These are phyloP conservation scores for Phytophthora macrochlamydospora DNA, from an alignment of 352 stramenopile genomes.

Conservation along the genomic window DNA sequence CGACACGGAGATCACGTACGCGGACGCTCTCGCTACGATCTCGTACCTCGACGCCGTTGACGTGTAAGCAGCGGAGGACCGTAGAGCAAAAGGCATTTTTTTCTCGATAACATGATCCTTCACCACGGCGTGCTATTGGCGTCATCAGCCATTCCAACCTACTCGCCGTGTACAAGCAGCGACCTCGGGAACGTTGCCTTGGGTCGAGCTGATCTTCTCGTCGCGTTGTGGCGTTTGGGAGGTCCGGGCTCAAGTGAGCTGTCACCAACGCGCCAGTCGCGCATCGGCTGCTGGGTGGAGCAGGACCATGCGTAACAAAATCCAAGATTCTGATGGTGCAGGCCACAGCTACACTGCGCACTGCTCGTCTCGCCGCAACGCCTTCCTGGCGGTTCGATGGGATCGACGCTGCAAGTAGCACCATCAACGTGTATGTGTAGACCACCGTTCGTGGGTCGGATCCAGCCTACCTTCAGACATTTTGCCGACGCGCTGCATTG, in stretches of 20 bases:
- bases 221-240: constrained; percentile 20
- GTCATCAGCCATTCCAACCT: no score
- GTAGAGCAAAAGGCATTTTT: background rate
- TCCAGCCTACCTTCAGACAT: no score
- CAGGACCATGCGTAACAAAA: constrained; percentile 7
- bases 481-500: background rate
- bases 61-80: background rate
- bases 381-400: no score
- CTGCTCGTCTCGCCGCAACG: no score
- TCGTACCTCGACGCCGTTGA: constrained; percentile 6
- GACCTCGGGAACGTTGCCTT: no score
- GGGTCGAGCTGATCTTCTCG: constrained; percentile 2
- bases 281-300: constrained; percentile 14
- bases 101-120: no score
- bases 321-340: constrained; percentile 8
- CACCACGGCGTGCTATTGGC: no score
- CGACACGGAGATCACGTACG: constrained; percentile 12
- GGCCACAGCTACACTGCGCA: background rate
- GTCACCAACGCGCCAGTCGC: constrained; percentile 8
- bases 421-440: no score
- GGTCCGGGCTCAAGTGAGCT: constrained; percentile 13
- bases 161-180: no score
- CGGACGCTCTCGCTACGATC: constrained; percentile 7
- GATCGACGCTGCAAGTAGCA: no score
- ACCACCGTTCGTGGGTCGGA: no score